Percentiles rank a stretch among this genome's conserved stretches.
These are phyloP conservation scores for Pezicula rhizophila DNA, from an alignment of 2,329 filamentous ascomycete species.

Conservation along the genomic window DNA sequence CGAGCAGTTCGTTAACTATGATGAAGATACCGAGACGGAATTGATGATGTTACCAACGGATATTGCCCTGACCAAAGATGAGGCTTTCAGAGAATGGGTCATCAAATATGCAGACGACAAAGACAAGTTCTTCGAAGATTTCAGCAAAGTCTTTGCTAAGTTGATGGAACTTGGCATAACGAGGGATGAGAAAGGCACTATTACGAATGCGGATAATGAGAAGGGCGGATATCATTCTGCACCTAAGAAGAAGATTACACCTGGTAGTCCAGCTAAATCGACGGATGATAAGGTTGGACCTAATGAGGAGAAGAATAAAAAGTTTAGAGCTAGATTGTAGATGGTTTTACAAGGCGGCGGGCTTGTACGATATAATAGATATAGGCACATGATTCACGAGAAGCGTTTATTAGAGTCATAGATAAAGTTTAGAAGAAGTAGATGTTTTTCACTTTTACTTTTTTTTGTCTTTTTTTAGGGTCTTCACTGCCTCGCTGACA, in stretches of 20 bases:
- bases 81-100: conserved; percentile 48
- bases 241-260: conserved; percentile 44
- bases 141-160: conserved; percentile 52
- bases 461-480: too few species aligned
- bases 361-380: conserved; percentile 1
- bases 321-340: conserved; percentile 22
- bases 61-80: conserved; percentile 50
- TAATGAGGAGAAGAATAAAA: conserved; percentile 29
- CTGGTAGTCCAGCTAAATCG: conserved; percentile 26
- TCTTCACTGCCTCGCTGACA: too few species aligned
- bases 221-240: conserved; percentile 50
- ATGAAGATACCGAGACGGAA: conserved; percentile 47
- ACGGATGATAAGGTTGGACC: conserved; percentile 23
- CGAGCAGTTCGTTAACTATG: conserved; percentile 52
- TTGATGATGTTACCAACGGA: conserved; percentile 65
- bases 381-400: conserved; percentile 2
- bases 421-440: not conserved
- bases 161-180: conserved; percentile 54
- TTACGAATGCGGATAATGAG: conserved; percentile 51
- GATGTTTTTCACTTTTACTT: too few species aligned
- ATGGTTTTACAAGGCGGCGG: not conserved
- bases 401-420: not conserved
- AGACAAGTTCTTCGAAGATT: conserved; percentile 56
- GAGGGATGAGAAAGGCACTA: conserved; percentile 44
- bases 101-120: conserved; percentile 54